Base-by-base conservation (phyloP, 371 early-diverging fungal genomes). In the Mortierella sp. region DNA sequence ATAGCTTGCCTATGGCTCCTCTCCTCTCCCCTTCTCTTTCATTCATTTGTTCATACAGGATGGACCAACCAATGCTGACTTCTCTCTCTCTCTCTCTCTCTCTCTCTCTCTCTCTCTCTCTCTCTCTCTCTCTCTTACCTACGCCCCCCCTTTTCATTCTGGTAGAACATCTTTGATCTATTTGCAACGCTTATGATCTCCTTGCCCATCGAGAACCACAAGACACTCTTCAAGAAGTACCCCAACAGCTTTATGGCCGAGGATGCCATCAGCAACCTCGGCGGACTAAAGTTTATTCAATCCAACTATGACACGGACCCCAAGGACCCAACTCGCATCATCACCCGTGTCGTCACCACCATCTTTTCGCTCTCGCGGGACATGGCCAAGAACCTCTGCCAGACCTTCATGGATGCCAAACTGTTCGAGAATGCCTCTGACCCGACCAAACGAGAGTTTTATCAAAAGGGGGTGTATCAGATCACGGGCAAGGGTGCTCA, bases 311-410 rank as follows among this genome's bases (percentile, higher is more conserved):
- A 62, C 28, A 82, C 87, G 12, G 91, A 90, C 68, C 89, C 89
- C 0, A 86, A 85, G 50, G 89, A 91, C 60, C 86, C 85, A n/a
- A 82, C 84, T 50, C 64, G 84, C 18, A 79, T 80, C 50, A 80
- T 85, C 79, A 84, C 86, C n/a, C 88, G 86, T 18, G 88, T 89
- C 0, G 87, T 87, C 6, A 85, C 83, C 0, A 88, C 86, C 9
- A 86, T 86, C 1, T 86, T 86, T 64, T 88, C 87, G 30, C 86
- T 90, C 85, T 84, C 86, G 11, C 70, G 84, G 60, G 89, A 88
- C 51, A 88, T 90, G 89, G 89, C 91, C 43, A 86, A 85, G 70
- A 86, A 86, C 55, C 75, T 90, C 4, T 89, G 89, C 48, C 89
- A 89, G 57, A 85, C 88, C 47, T 89, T 90, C 72, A 87, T 87